These are phyloP conservation scores for Rosa hybrid DNA, from an alignment of 331 rosid genomes.

Conservation along the genomic window DNA sequence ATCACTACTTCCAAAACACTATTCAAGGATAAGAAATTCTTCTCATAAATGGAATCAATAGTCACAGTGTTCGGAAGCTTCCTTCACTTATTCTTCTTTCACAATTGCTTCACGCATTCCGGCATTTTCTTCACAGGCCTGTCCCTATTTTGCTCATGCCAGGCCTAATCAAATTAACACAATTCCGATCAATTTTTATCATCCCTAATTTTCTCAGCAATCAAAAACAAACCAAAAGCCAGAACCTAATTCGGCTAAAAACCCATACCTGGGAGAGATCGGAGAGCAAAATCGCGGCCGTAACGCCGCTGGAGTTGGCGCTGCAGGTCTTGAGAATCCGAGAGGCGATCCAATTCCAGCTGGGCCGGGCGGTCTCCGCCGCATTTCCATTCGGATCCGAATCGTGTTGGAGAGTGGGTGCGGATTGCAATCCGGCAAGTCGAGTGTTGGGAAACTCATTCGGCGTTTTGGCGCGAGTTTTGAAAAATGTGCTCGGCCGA, in stretches of 20 bases:
- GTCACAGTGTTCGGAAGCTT: slow-evolving; percentile 80
- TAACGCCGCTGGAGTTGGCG: slow-evolving; percentile 86
- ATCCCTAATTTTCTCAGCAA: slow-evolving; percentile 2
- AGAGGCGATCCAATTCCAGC: slow-evolving; percentile 82
- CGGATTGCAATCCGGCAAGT: slow-evolving; percentile 48
- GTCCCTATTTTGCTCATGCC: slow-evolving; percentile 72
- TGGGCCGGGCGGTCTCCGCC: slow-evolving; percentile 35
- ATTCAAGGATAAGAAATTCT: slow-evolving; percentile 68
- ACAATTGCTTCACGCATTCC: slow-evolving; percentile 53
- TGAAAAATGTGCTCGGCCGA: slow-evolving; percentile 6
- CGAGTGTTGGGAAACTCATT: slow-evolving; percentile 9
- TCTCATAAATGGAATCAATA: slow-evolving; percentile 78
- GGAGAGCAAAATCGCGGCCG: slow-evolving; percentile 81
- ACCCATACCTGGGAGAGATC: slow-evolving; percentile 66
- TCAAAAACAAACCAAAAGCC: not conserved
- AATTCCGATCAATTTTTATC: not conserved
- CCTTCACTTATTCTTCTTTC: slow-evolving; percentile 51
- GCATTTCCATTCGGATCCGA: slow-evolving; percentile 36
- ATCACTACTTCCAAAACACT: slow-evolving; percentile 75
- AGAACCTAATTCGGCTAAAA: not conserved
- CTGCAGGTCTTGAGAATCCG: slow-evolving; percentile 77
- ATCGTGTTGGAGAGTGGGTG: slow-evolving; percentile 52
- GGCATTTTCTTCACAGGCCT: slow-evolving; percentile 71
- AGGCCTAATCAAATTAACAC: slow-evolving; percentile 46
- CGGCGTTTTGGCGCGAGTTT: slow-evolving; percentile 18